These are phyloP conservation scores for Przewalskia tangutica DNA, from an alignment of 257 asterid species.

Conservation along the genomic window DNA sequence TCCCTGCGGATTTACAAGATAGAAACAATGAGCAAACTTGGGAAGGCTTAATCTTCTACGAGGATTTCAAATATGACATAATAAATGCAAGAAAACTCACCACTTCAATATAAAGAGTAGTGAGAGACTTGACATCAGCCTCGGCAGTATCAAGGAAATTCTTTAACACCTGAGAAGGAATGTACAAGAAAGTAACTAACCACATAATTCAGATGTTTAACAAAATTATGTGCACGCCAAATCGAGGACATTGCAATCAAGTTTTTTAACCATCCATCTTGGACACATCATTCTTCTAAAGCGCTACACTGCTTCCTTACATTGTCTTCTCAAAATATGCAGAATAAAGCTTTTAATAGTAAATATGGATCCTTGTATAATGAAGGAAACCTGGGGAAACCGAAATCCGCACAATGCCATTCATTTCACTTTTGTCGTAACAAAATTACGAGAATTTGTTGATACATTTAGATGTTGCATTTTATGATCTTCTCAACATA, in stretches of 20 bases:
- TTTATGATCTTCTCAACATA: background rate
- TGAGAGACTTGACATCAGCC: conserved; percentile 92
- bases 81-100: conserved; percentile 31
- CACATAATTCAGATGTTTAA: background rate
- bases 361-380: background rate
- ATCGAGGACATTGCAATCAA: background rate
- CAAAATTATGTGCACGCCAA: background rate
- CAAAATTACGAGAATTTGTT: background rate
- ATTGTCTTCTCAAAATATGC: background rate
- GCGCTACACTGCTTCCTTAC: background rate
- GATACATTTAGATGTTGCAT: background rate
- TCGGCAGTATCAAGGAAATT: conserved; percentile 78
- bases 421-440: background rate
- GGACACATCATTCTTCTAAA: background rate
- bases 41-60: background rate
- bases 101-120: conserved; percentile 86
- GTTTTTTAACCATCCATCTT: background rate
- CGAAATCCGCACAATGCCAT: background rate
- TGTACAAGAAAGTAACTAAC: conserved; percentile 9
- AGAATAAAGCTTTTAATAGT: background rate
- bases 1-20: conserved; percentile 43
- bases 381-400: background rate
- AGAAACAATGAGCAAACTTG: background rate
- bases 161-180: conserved; percentile 60
- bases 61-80: background rate